phyloP scores from a whole-genome alignment of 495 filamentous ascomycete genomes.

The Haplographium delicatum region DNA sequence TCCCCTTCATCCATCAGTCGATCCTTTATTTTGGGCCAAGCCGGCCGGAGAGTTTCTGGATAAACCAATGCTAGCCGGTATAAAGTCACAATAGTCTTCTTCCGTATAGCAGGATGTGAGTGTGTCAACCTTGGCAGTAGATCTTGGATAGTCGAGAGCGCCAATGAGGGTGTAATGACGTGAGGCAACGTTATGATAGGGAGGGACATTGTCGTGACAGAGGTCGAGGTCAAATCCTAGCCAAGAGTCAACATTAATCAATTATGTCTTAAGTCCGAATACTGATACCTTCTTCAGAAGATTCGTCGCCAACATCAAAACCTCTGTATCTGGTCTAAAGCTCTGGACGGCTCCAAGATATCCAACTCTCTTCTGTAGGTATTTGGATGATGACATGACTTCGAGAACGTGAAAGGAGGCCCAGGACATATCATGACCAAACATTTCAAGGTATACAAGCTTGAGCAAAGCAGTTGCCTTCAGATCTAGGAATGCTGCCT shows the following conservation, averaged over 20 bases:
- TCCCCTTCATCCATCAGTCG: slow-evolving; percentile 84
- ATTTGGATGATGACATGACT: slow-evolving; percentile 95
- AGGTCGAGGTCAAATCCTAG: slow-evolving; percentile 75
- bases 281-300: slow-evolving; percentile 79
- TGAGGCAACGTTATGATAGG: slow-evolving; percentile 86
- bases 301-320: slow-evolving; percentile 96
- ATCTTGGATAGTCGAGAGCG: slow-evolving; percentile 81
- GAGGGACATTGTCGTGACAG: slow-evolving; percentile 69
- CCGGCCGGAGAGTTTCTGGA: slow-evolving; percentile 83
- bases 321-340: slow-evolving; percentile 92
- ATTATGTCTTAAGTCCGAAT: not conserved
- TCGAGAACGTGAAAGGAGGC: slow-evolving; percentile 96
- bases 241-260: slow-evolving; percentile 15
- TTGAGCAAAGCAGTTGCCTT: slow-evolving; percentile 95
- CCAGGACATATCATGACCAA: slow-evolving; percentile 99
- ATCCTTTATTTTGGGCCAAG: slow-evolving; percentile 96
- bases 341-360: slow-evolving; percentile 97
- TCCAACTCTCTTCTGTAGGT: slow-evolving; percentile 88
- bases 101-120: slow-evolving; percentile 74
- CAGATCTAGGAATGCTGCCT: slow-evolving; percentile 63
- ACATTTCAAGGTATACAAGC: slow-evolving; percentile 96
- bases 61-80: slow-evolving; percentile 91
- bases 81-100: slow-evolving; percentile 91
- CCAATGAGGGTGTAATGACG: slow-evolving; percentile 83
- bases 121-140: slow-evolving; percentile 81